These are phyloP conservation scores for Clavariopsis aquatica DNA, from an alignment of 495 filamentous ascomycete genomes.

Conservation along the genomic window DNA sequence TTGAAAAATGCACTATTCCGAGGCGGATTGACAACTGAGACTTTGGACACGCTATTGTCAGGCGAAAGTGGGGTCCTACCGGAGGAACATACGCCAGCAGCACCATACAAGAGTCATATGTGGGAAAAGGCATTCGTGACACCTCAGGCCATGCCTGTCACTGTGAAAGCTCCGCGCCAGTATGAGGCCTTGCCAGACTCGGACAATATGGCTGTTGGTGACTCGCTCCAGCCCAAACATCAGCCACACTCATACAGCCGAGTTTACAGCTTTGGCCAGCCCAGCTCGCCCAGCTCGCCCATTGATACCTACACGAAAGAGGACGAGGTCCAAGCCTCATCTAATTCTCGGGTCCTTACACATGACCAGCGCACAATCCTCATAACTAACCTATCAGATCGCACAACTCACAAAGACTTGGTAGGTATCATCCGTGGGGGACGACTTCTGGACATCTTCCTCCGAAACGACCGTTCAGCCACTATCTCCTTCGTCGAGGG, in stretches of 20 bases:
- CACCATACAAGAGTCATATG: neutral
- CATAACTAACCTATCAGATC: conserved; percentile 64
- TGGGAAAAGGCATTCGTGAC: conserved; percentile 17
- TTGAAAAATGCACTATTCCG: conserved; percentile 62
- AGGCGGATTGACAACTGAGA: conserved; percentile 63
- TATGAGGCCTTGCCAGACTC: conserved; percentile 23
- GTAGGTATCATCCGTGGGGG: conserved; percentile 68
- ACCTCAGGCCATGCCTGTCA: conserved; percentile 18
- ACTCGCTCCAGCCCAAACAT: conserved; percentile 16
- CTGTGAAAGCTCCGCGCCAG: conserved; percentile 14
- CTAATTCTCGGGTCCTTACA: conserved; percentile 23
- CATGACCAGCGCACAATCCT: conserved; percentile 63
- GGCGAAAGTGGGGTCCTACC: conserved; percentile 28
- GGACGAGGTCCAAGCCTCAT: conserved; percentile 41
- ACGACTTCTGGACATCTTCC: conserved; percentile 66
- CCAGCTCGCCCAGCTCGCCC: conserved; percentile 14
- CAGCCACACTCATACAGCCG: conserved; percentile 12
- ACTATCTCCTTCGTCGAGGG: conserved; percentile 72
- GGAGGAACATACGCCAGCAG: conserved; percentile 4
- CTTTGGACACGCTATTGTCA: conserved; percentile 51
- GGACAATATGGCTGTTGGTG: conserved; percentile 34
- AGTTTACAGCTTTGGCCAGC: conserved; percentile 19
- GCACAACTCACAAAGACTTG: conserved; percentile 66
- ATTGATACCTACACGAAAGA: conserved; percentile 54
- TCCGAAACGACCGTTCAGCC: conserved; percentile 64